Conservation (phyloP, 192 early-diverging fungal genomes). For the Mortierella alpina region DNA sequence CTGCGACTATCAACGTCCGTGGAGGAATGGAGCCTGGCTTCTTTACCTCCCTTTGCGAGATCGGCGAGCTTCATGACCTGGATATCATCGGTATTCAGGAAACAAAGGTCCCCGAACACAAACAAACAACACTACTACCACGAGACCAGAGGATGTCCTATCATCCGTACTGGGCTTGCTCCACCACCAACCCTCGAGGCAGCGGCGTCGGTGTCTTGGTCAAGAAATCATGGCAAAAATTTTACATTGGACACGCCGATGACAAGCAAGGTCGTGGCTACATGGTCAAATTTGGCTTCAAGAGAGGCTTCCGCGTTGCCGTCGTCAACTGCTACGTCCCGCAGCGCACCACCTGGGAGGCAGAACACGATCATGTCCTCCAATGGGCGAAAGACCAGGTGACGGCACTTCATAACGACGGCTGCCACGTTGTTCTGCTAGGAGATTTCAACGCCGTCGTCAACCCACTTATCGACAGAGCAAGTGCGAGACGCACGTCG, state of each 20-base stretch:
- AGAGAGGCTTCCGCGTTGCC: neutral
- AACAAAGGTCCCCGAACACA: too few species aligned
- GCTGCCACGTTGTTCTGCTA: neutral
- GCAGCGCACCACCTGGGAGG: neutral
- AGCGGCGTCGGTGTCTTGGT: too few species aligned
- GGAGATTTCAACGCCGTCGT: slow-evolving; percentile 26
- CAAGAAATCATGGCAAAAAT: neutral
- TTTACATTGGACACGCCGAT: neutral
- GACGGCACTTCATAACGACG: neutral
- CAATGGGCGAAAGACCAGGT: slow-evolving; percentile 2
- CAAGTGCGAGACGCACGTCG: neutral
- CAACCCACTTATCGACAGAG: slow-evolving; percentile 17
- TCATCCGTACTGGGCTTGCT: too few species aligned
- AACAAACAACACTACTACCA: too few species aligned
- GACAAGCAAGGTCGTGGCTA: slow-evolving; percentile 4
- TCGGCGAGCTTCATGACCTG: too few species aligned
- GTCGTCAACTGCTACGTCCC: slow-evolving; percentile 24
- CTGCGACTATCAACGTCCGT: too few species aligned
- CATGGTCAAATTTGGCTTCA: slow-evolving; percentile 4
- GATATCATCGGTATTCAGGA: too few species aligned
- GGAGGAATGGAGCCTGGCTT: too few species aligned
- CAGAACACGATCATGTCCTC: neutral
- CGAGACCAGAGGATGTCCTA: too few species aligned
- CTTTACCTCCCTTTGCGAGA: too few species aligned
- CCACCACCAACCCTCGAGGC: too few species aligned